Conservation (phyloP, 2,329 filamentous ascomycete species). For the Arthrobotrys iridis region DNA sequence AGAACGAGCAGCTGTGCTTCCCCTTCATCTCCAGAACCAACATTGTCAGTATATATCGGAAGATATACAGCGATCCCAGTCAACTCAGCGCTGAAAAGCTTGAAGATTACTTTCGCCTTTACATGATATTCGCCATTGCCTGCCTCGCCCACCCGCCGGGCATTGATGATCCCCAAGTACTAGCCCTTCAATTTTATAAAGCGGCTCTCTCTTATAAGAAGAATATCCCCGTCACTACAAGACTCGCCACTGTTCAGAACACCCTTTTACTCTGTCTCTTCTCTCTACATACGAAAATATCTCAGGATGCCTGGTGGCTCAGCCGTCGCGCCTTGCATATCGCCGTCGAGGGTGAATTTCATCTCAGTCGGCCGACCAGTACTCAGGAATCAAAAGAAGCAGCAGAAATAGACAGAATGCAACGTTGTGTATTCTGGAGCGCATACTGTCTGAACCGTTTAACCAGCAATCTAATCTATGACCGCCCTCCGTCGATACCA, state of each 20-base stretch:
- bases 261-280: slow-evolving; percentile 33
- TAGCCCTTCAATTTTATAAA: slow-evolving; percentile 35
- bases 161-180: background rate
- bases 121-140: slow-evolving; percentile 47
- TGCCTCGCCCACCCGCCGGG: slow-evolving; percentile 12
- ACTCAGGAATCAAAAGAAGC: background rate
- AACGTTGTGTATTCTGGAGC: slow-evolving; percentile 35
- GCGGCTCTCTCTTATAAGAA: slow-evolving; percentile 25
- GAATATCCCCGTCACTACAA: slow-evolving; percentile 9
- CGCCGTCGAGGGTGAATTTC: slow-evolving; percentile 40
- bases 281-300: slow-evolving; percentile 36
- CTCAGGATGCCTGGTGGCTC: slow-evolving; percentile 44
- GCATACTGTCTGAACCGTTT: slow-evolving; percentile 45
- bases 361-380: background rate
- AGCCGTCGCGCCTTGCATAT: slow-evolving; percentile 46
- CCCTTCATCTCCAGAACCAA: slow-evolving; percentile 17
- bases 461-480: slow-evolving; percentile 37
- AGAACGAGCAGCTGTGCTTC: slow-evolving; percentile 40
- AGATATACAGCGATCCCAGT: background rate
- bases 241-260: slow-evolving; percentile 24
- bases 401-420: background rate
- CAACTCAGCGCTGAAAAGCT: background rate
- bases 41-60: background rate
- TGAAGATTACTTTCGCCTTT: slow-evolving; percentile 32
- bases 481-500: slow-evolving; percentile 48